Percentiles rank a stretch among this genome's conserved stretches.
Evolutionary conservation across 73 alveolate species (phyloP).

Genomic region (Effrenium voratum): DNA sequence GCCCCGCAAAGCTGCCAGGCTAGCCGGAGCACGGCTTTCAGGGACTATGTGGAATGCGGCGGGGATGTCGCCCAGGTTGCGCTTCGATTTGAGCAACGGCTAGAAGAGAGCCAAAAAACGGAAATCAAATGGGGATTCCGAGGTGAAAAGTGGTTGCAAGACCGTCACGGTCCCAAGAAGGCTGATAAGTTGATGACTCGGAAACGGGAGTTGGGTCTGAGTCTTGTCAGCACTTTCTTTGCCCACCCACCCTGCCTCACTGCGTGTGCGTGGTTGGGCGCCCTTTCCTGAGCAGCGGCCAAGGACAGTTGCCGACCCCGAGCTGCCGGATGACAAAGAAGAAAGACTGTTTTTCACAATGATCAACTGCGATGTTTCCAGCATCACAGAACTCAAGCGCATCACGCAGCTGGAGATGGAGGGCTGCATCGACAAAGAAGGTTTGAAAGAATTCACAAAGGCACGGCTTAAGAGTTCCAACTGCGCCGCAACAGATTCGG

Average conservation of each 20-base stretch:
- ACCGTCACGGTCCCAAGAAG: not conserved
- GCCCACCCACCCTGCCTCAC: not conserved
- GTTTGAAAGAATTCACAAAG: constrained; percentile 1
- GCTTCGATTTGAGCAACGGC: not conserved
- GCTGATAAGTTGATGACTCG: not conserved
- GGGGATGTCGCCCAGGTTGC: not conserved
- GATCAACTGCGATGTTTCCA: not conserved
- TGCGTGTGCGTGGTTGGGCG: not conserved
- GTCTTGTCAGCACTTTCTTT: not conserved
- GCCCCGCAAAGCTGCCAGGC: not conserved
- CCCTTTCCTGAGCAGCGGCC: not conserved
- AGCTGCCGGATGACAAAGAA: not conserved
- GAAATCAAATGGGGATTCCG: constrained; percentile 4
- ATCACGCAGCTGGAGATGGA: not conserved
- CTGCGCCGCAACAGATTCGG: too few relatives aligned
- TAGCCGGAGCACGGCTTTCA: not conserved
- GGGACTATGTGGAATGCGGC: not conserved
- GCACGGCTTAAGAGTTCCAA: too few relatives aligned
- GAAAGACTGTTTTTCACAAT: not conserved
- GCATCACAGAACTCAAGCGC: not conserved
- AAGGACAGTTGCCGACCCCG: not conserved
- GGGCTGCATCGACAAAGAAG: constrained; percentile 11
- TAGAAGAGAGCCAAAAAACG: not conserved
- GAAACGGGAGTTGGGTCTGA: not conserved
- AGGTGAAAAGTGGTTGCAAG: not conserved